Evolutionary conservation across 1,139 yeast genomes (phyloP).

Genomic region (Suhomyces choctaworum): DNA sequence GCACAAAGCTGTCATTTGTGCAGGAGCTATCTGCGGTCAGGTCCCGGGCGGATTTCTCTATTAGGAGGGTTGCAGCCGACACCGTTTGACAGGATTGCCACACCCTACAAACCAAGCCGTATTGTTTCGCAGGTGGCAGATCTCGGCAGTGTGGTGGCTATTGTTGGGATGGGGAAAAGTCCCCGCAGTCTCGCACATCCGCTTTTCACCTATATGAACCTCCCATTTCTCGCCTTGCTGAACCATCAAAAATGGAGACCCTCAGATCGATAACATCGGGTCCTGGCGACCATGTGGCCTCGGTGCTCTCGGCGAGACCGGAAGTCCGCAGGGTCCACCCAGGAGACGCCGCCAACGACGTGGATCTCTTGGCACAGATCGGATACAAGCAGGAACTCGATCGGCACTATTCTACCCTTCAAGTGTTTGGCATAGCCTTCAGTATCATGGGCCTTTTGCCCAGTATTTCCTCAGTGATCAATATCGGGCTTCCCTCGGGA

Average conservation of each 20-base stretch:
- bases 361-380: slow-evolving; percentile 50
- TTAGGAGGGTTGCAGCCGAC: too few species aligned
- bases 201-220: background rate
- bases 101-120: too few species aligned
- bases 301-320: slow-evolving; percentile 6
- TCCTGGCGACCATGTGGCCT: slow-evolving; percentile 8
- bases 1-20: too few species aligned
- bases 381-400: slow-evolving; percentile 54
- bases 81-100: too few species aligned
- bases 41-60: too few species aligned
- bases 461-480: slow-evolving; percentile 41
- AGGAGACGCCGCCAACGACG: slow-evolving; percentile 36
- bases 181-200: too few species aligned
- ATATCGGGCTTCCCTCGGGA: slow-evolving; percentile 47
- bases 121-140: too few species aligned
- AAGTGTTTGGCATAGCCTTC: slow-evolving; percentile 55
- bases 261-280: slow-evolving; percentile 3
- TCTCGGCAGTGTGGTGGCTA: too few species aligned
- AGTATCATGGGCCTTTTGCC: slow-evolving; percentile 56
- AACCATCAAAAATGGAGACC: slow-evolving; percentile 9
- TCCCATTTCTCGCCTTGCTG: too few species aligned
- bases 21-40: too few species aligned
- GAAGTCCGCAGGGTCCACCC: slow-evolving; percentile 23
- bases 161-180: too few species aligned
- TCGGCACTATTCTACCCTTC: slow-evolving; percentile 48